Evolutionary conservation across 2,329 filamentous ascomycete species (phyloP).

Genomic region (Alternaria incomplexa): DNA sequence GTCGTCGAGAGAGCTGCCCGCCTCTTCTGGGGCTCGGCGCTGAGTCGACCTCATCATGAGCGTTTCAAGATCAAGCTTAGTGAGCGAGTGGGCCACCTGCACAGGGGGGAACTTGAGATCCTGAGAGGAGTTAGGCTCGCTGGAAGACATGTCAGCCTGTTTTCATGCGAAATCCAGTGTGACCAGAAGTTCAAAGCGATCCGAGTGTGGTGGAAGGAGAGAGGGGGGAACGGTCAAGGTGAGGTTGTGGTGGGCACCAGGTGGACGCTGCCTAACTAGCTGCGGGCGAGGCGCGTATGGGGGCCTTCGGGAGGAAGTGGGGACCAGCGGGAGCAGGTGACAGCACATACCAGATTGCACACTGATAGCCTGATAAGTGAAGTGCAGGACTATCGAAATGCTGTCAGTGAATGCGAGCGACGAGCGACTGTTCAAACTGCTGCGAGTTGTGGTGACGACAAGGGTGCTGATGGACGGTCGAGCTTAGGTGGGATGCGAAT

Average conservation of each 20-base stretch:
- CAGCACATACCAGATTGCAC: conserved; percentile 6
- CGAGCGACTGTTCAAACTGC: neutral
- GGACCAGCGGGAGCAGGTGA: conserved; percentile 4
- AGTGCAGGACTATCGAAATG: neutral
- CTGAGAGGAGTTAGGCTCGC: conserved; percentile 32
- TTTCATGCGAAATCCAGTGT: conserved; percentile 15
- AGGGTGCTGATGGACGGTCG: conserved; percentile 2
- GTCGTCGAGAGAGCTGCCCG: conserved; percentile 40
- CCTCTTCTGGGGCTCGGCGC: conserved; percentile 31
- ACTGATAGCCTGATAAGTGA: neutral
- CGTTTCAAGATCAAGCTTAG: conserved; percentile 40
- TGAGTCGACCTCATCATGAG: conserved; percentile 45
- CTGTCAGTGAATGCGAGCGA: neutral
- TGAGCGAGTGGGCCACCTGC: conserved; percentile 38
- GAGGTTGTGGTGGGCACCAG: conserved; percentile 19
- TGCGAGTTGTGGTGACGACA: conserved; percentile 4
- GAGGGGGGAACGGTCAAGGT: conserved; percentile 11
- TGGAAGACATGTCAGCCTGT: conserved; percentile 40
- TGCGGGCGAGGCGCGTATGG: conserved; percentile 26
- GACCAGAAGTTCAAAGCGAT: neutral
- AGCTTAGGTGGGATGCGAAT: conserved; percentile 11
- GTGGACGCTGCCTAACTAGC: conserved; percentile 33
- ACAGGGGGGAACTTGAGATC: conserved; percentile 42
- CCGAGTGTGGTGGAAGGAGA: conserved; percentile 13
- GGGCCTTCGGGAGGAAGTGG: conserved; percentile 7